Percentiles rank a stretch among this genome's conserved stretches.
Conservation (phyloP, 495 filamentous ascomycete species). For the Umbilicaria muhlenbergii region DNA sequence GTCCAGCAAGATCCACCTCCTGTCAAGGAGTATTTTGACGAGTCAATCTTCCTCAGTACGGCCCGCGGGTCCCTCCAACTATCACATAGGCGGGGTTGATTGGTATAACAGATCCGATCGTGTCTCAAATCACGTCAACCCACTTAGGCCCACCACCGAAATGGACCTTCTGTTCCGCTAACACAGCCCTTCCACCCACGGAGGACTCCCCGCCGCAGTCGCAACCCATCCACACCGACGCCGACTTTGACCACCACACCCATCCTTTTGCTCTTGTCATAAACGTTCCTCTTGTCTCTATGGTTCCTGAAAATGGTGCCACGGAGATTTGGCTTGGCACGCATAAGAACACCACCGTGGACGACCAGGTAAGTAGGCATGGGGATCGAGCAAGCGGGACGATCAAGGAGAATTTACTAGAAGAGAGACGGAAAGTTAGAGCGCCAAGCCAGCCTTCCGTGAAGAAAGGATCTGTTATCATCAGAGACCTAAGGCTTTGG, state of each 20-base stretch:
- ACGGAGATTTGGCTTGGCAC: conserved; percentile 31
- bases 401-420: conserved; percentile 15
- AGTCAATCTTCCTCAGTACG: conserved; percentile 27
- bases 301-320: conserved; percentile 26
- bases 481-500: conserved; percentile 28
- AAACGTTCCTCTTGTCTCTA: conserved; percentile 36
- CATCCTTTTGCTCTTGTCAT: conserved; percentile 39
- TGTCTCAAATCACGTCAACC: conserved; percentile 30
- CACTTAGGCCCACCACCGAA: conserved; percentile 32
- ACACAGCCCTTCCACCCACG: conserved; percentile 34
- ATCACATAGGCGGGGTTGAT: too few species aligned
- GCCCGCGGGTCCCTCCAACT: conserved; percentile 12
- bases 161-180: conserved; percentile 35
- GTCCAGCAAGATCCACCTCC: conserved; percentile 36
- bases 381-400: conserved; percentile 5
- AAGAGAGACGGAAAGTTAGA: conserved; percentile 16
- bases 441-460: conserved; percentile 23
- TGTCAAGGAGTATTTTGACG: conserved; percentile 22
- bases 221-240: conserved; percentile 41
- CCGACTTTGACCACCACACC: conserved; percentile 36
- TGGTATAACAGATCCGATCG: conserved; percentile 25
- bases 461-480: conserved; percentile 23
- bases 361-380: conserved; percentile 11
- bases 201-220: conserved; percentile 2
- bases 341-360: conserved; percentile 17